These are phyloP conservation scores for Cicer chorassanicum DNA, from an alignment of 306 rosid genomes.

Conservation along the genomic window DNA sequence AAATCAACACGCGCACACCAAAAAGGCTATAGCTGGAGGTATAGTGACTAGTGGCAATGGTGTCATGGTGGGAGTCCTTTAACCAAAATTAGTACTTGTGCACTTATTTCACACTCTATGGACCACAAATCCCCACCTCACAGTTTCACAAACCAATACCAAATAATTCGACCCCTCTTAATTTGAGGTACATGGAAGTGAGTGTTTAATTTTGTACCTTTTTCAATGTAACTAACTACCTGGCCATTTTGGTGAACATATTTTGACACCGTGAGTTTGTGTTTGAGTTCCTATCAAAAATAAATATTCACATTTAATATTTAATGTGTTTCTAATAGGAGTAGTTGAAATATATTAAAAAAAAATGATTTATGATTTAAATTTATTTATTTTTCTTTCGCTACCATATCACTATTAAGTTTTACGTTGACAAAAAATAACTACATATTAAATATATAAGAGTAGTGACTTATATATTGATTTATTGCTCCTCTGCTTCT, in stretches of 20 bases:
- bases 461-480: too few relatives aligned
- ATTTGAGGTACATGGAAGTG: slow-evolving; percentile 32
- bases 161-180: slow-evolving; percentile 23
- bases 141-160: slow-evolving; percentile 24
- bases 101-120: slow-evolving; percentile 51
- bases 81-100: slow-evolving; percentile 45
- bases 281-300: too few relatives aligned
- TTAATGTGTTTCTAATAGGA: too few relatives aligned
- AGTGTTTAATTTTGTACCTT: slow-evolving; percentile 14
- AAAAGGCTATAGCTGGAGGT: slow-evolving; percentile 42
- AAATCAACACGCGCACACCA: slow-evolving; percentile 49
- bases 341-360: too few relatives aligned
- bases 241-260: slow-evolving; percentile 18
- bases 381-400: too few relatives aligned
- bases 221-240: slow-evolving; percentile 21
- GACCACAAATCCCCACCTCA: slow-evolving; percentile 44
- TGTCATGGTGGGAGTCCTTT: slow-evolving; percentile 47
- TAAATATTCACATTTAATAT: too few relatives aligned
- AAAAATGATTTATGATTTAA: too few relatives aligned
- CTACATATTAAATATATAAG: too few relatives aligned
- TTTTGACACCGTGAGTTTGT: too few relatives aligned
- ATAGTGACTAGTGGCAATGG: background rate
- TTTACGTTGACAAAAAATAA: too few relatives aligned
- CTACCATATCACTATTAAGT: too few relatives aligned
- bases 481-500: too few relatives aligned